Percentiles rank a stretch among this genome's conserved stretches.
phyloP scores from a whole-genome alignment of 768 basidiomycete genomes.

The Calocybe indica region DNA sequence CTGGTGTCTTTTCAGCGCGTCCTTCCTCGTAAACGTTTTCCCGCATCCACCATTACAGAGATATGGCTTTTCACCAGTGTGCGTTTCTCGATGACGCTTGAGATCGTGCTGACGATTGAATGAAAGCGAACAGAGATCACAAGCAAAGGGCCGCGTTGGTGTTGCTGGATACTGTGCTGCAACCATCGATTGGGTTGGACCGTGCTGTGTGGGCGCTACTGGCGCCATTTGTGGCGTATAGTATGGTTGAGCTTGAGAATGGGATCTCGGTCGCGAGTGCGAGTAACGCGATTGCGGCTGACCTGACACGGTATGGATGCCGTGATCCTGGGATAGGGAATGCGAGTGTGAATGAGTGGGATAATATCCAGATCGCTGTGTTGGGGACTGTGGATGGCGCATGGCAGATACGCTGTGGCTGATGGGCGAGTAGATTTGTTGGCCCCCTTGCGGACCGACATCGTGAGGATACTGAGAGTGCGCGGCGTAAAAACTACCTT shows the following conservation, averaged over 20 bases:
- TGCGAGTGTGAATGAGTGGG: constrained; percentile 29
- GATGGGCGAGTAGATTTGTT: constrained; percentile 14
- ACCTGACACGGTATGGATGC: constrained; percentile 9
- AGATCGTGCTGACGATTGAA: constrained; percentile 85
- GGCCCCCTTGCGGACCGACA: constrained; percentile 2
- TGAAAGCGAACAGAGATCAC: constrained; percentile 71
- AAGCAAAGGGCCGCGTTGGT: constrained; percentile 58
- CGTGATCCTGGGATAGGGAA: constrained; percentile 27
- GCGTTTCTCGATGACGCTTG: constrained; percentile 80
- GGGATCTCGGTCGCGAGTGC: constrained; percentile 32
- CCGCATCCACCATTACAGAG: constrained; percentile 80
- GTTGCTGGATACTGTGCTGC: constrained; percentile 51
- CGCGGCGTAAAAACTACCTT: constrained; percentile 15
- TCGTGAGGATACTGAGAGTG: constrained; percentile 15
- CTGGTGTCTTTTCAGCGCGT: constrained; percentile 84
- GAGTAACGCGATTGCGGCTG: constrained; percentile 23
- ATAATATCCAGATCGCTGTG: constrained; percentile 22
- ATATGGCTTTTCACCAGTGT: constrained; percentile 82
- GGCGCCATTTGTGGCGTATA: constrained; percentile 9
- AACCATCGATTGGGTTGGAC: constrained; percentile 20
- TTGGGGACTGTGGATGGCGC: constrained; percentile 22
- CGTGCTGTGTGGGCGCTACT: constrained; percentile 3
- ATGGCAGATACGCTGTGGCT: constrained; percentile 19
- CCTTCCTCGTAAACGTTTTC: constrained; percentile 84
- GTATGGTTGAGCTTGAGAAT: constrained; percentile 30